Evolutionary conservation across 345 rosid species (phyloP).

Genomic region (Eucalyptus viminalis): DNA sequence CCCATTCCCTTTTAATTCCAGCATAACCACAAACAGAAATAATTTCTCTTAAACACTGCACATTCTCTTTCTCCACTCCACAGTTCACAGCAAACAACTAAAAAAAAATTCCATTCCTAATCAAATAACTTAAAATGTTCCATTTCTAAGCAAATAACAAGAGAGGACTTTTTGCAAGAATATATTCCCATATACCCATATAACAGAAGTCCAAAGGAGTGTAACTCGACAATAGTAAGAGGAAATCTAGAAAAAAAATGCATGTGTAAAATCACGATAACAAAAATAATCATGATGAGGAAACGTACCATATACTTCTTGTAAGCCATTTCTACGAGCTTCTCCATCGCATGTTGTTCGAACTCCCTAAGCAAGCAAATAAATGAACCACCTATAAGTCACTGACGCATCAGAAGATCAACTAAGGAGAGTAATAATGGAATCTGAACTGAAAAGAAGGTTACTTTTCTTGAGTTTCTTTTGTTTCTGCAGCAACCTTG

Average conservation of each 20-base stretch:
- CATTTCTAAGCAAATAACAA: neutral
- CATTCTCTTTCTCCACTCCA: neutral
- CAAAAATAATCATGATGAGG: neutral
- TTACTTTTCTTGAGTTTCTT: conserved; percentile 72
- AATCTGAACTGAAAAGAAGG: neutral
- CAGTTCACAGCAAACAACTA: neutral
- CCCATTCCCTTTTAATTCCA: neutral
- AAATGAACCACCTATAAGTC: neutral
- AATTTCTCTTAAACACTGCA: neutral
- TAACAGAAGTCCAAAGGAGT: neutral
- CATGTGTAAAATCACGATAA: neutral
- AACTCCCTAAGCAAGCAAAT: conserved; percentile 11
- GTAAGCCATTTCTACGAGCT: conserved; percentile 73
- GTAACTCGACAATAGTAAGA: neutral
- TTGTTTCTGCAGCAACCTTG: conserved; percentile 48
- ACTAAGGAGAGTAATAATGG: neutral
- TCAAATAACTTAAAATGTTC: neutral
- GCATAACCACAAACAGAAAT: neutral
- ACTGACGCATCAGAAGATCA: neutral
- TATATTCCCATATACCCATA: neutral
- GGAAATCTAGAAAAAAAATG: neutral
- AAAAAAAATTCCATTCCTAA: neutral
- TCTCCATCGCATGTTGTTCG: conserved; percentile 53
- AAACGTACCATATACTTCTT: conserved; percentile 65
- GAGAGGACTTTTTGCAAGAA: neutral